Evolutionary conservation across 495 filamentous ascomycete species (phyloP), one percentile per base, ranked within the genome.

Genomic region (Xylaria cubensis): DNA sequence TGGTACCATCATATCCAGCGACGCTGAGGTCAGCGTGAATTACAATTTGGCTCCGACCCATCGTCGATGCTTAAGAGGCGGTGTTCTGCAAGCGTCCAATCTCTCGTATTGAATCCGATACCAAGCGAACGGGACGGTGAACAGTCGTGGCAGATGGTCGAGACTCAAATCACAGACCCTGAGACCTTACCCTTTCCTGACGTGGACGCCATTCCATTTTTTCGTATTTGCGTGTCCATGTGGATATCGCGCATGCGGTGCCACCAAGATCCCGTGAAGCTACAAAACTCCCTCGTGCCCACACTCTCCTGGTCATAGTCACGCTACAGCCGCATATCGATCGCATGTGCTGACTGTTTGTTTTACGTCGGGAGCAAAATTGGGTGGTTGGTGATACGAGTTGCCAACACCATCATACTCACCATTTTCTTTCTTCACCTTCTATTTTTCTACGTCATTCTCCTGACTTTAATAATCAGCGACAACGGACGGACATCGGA

Each of bases 151-250:
- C 50, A 53, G 64, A 53, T 19, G 44, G 64, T 67, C 77, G 74
- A 70, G 74, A 70, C 77, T 67, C 74, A 59, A 72, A 70, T 78
- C 62, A 68, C 73, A 76, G 69, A 75, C 64, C 64, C 74, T 74
- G 77, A 79, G 76, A 74, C 77, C 73, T 67, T 75, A 64, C 76
- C 75, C 71, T 76, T 75, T 74, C 73, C 72, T 78, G 71, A 64
- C 70, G 63, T 67, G 51, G 70, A 61, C 48, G 72, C 66, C 75
- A 77, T 76, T 73, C 77, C 75, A 77, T 72, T 75, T 74, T 75
- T 79, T 79, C 77, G 77, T 79, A 79, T 79, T 72, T 74, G 76
- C 77, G 74, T 76, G 77, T 73, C 74, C 70, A 73, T 66, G 71
- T 73, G 71, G 71, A 36, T 73, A 73, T 62, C 17, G 41, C 55